Percentiles rank a stretch among this genome's conserved stretches.
These are phyloP conservation scores for Lactarius tabidus DNA, from an alignment of 768 basidiomycete genomes.

Conservation along the genomic window DNA sequence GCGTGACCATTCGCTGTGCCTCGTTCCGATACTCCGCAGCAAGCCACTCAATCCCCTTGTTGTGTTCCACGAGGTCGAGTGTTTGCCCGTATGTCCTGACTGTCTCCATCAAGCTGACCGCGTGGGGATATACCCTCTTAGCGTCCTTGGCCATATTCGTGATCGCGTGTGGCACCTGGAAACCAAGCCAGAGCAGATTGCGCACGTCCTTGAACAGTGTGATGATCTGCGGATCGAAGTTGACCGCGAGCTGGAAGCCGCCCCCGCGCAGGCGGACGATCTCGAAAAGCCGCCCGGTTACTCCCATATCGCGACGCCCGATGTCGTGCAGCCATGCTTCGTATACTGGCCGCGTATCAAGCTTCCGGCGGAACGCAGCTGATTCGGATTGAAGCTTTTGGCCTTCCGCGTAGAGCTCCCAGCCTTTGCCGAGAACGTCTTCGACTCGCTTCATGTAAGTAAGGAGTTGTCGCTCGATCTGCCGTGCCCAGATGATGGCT, in stretches of 20 bases:
- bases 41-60: slow-evolving; percentile 90
- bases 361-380: slow-evolving; percentile 88
- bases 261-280: slow-evolving; percentile 74
- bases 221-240: slow-evolving; percentile 98
- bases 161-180: slow-evolving; percentile 91
- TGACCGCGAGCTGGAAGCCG: slow-evolving; percentile 85
- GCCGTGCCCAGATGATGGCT: slow-evolving; percentile 98
- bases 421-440: slow-evolving; percentile 95
- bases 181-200: slow-evolving; percentile 92
- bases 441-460: slow-evolving; percentile 99
- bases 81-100: slow-evolving; percentile 98
- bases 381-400: slow-evolving; percentile 94
- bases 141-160: slow-evolving; percentile 98
- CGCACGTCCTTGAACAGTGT: slow-evolving; percentile 98
- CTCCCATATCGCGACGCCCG: slow-evolving; percentile 86
- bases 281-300: slow-evolving; percentile 90
- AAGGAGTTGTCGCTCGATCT: slow-evolving; percentile 93
- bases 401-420: slow-evolving; percentile 99
- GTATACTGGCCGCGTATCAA: slow-evolving; percentile 90
- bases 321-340: slow-evolving; percentile 98
- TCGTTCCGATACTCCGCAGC: slow-evolving; percentile 94
- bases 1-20: slow-evolving; percentile 86
- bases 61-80: slow-evolving; percentile 82
- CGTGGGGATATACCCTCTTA: slow-evolving; percentile 96
- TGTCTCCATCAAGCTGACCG: slow-evolving; percentile 97